A percentile compares a stretch with the other conserved stretches of the same genome.
phyloP scores from a whole-genome alignment of 164 flowering plant species.

The Chloranthus sessilifolius region DNA sequence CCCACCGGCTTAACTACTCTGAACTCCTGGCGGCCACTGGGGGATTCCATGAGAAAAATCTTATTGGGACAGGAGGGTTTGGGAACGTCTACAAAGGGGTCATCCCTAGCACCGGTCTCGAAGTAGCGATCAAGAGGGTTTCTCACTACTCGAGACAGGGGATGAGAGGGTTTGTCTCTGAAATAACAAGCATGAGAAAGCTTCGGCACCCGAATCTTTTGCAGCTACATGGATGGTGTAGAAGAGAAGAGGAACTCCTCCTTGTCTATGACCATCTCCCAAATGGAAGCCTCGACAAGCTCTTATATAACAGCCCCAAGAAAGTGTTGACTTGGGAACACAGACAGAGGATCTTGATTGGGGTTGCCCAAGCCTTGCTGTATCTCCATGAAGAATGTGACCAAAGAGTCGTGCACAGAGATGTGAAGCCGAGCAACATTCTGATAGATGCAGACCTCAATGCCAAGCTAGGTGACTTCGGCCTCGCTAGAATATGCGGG shows the following conservation, averaged over 20 bases:
- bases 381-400: conserved; percentile 67
- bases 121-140: conserved; percentile 46
- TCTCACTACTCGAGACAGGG: conserved; percentile 37
- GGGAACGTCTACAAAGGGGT: conserved; percentile 44
- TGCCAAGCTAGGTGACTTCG: conserved; percentile 51
- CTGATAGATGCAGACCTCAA: conserved; percentile 48
- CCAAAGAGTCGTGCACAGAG: conserved; percentile 46
- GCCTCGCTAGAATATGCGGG: conserved; percentile 45
- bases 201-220: conserved; percentile 48
- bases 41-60: conserved; percentile 32
- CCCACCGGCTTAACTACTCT: conserved; percentile 39
- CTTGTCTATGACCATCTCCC: conserved; percentile 49
- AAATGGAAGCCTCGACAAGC: conserved; percentile 44
- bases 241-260: conserved; percentile 37
- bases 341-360: conserved; percentile 36
- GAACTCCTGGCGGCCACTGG: conserved; percentile 38
- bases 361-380: conserved; percentile 37
- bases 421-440: conserved; percentile 55
- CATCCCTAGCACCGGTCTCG: conserved; percentile 24
- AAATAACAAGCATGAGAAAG: conserved; percentile 44
- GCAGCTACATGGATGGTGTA: conserved; percentile 58
- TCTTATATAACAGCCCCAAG: conserved; percentile 18
- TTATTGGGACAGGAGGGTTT: conserved; percentile 49
- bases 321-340: conserved; percentile 35
- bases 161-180: conserved; percentile 45